Conservation (phyloP, 768 basidiomycete species). For the Tulasnella sp. region DNA sequence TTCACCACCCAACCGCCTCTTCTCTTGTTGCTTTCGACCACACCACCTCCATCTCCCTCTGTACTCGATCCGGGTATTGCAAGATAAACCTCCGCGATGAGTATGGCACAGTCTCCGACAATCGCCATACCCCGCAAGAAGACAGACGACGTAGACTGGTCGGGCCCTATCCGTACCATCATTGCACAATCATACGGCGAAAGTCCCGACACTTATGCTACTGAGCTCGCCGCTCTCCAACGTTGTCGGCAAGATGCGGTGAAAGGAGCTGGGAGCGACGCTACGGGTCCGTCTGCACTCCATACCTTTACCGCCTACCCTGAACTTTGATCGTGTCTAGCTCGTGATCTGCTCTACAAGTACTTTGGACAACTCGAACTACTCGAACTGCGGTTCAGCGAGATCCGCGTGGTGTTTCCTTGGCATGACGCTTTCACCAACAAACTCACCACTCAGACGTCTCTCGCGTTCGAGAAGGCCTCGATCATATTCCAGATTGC, state of each 20-base stretch:
- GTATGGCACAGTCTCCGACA: conserved; percentile 56
- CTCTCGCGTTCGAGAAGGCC: conserved; percentile 96
- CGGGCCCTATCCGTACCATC: conserved; percentile 67
- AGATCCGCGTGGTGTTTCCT: conserved; percentile 89
- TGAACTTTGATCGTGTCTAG: too few species aligned
- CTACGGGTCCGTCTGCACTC: conserved; percentile 79
- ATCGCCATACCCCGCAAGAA: conserved; percentile 86
- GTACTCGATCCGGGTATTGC: too few species aligned
- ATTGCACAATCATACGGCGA: conserved; percentile 92
- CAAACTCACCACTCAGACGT: conserved; percentile 89
- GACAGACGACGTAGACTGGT: conserved; percentile 97
- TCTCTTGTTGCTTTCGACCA: too few species aligned
- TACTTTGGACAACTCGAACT: conserved; percentile 99
- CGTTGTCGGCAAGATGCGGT: conserved; percentile 93
- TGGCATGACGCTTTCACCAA: conserved; percentile 94
- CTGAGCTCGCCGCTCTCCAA: conserved; percentile 75
- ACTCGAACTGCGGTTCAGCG: conserved; percentile 90
- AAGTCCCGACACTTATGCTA: conserved; percentile 73
- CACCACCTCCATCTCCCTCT: too few species aligned
- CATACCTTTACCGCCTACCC: too few species aligned
- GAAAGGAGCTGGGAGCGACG: conserved; percentile 88
- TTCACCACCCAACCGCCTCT: too few species aligned
- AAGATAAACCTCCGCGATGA: too few species aligned
- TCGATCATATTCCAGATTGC: conserved; percentile 96
- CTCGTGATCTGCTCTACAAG: conserved; percentile 90